Evolutionary conservation across 768 basidiomycete genomes (phyloP).

Genomic region (Galerina marginata): DNA sequence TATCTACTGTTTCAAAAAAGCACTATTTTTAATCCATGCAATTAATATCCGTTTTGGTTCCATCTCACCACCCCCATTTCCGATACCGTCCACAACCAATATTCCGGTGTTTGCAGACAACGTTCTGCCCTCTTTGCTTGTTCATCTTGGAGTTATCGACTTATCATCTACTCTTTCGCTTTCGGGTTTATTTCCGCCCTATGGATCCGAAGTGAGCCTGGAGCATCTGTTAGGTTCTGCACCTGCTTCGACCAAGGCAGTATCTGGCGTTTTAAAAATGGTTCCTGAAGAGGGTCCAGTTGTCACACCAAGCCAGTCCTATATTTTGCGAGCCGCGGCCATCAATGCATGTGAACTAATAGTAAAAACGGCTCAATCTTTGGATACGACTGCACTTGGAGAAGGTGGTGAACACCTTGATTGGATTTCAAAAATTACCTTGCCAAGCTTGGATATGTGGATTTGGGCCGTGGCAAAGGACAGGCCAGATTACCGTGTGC

Average conservation of each 20-base stretch:
- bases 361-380: slow-evolving; percentile 52
- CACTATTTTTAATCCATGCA: slow-evolving; percentile 79
- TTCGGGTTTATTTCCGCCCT: slow-evolving; percentile 53
- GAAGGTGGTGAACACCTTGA: slow-evolving; percentile 24
- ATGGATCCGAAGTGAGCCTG: slow-evolving; percentile 44
- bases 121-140: slow-evolving; percentile 80
- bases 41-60: slow-evolving; percentile 70
- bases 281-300: slow-evolving; percentile 50
- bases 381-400: slow-evolving; percentile 23
- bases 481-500: slow-evolving; percentile 66
- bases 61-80: slow-evolving; percentile 57
- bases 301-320: slow-evolving; percentile 66
- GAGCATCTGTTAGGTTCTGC: slow-evolving; percentile 43
- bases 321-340: slow-evolving; percentile 77
- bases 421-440: slow-evolving; percentile 63
- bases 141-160: slow-evolving; percentile 79
- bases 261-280: slow-evolving; percentile 13
- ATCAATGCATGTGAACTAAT: slow-evolving; percentile 81
- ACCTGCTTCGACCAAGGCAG: slow-evolving; percentile 10
- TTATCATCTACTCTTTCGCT: slow-evolving; percentile 55
- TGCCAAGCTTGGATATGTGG: slow-evolving; percentile 76
- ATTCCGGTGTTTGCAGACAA: slow-evolving; percentile 82
- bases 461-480: slow-evolving; percentile 87
- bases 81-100: slow-evolving; percentile 60
- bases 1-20: slow-evolving; percentile 92